Conservation (phyloP, 352 stramenopile species). For the Phytophthora hybrid region DNA sequence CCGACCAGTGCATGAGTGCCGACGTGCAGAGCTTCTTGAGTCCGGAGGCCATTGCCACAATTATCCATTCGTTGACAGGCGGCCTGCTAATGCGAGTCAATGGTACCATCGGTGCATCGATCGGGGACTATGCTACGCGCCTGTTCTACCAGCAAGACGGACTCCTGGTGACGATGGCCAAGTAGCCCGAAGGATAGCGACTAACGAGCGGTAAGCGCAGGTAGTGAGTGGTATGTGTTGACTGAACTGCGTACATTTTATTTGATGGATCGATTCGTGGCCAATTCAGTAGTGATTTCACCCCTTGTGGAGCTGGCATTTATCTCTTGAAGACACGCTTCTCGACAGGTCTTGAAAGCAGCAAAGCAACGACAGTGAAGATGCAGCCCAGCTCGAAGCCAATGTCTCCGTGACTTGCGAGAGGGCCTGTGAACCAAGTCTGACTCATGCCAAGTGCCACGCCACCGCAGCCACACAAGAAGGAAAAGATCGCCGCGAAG, state of each 20-base stretch:
- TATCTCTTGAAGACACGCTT: conserved; percentile 41
- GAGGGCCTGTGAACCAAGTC: conserved; percentile 45
- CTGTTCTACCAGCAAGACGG: conserved; percentile 81
- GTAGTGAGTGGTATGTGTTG: conserved; percentile 5
- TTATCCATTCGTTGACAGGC: conserved; percentile 76
- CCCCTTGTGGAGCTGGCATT: not conserved
- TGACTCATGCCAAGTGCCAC: conserved; percentile 52
- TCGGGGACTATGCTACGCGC: conserved; percentile 69
- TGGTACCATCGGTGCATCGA: conserved; percentile 73
- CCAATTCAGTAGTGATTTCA: conserved; percentile 20
- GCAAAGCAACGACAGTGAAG: conserved; percentile 39
- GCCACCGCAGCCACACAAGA: conserved; percentile 35
- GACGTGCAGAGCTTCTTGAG: conserved; percentile 75
- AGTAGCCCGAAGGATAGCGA: conserved; percentile 26
- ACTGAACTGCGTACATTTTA: conserved; percentile 9
- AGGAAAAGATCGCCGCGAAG: conserved; percentile 49
- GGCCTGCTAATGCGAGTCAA: conserved; percentile 86
- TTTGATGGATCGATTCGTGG: conserved; percentile 23
- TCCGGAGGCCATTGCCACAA: conserved; percentile 75
- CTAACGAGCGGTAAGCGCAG: not conserved
- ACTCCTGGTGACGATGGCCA: conserved; percentile 76
- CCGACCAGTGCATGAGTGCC: conserved; percentile 73
- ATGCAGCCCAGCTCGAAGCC: conserved; percentile 46
- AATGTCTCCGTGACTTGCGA: conserved; percentile 44
- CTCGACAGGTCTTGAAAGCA: conserved; percentile 45